Conservation (phyloP, 2,329 filamentous ascomycete genomes). For the Ilyonectria mors-panacis region DNA sequence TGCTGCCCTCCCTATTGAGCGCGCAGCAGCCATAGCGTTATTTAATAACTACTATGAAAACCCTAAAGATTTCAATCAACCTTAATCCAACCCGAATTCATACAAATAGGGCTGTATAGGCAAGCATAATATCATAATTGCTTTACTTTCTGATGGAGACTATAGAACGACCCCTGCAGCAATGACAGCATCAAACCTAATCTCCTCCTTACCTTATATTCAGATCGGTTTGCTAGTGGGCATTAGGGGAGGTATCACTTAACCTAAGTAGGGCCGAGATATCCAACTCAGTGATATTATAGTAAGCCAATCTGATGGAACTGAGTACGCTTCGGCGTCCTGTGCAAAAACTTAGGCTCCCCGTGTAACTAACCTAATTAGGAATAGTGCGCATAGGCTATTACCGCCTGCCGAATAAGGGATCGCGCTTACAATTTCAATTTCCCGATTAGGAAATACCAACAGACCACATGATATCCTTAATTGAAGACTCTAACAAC, state of each 20-base stretch:
- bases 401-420: too few relatives aligned
- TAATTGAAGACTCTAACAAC: too few relatives aligned
- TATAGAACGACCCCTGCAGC: constrained; percentile 33
- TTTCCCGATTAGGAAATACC: too few relatives aligned
- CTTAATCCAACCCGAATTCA: constrained; percentile 40
- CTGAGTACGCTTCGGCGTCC: too few relatives aligned
- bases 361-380: too few relatives aligned
- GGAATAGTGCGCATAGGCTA: too few relatives aligned
- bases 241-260: constrained; percentile 58
- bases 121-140: constrained; percentile 45
- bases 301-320: constrained; percentile 35
- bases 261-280: constrained; percentile 22
- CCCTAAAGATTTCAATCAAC: constrained; percentile 21
- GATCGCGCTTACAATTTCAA: too few relatives aligned
- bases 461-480: too few relatives aligned
- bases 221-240: constrained; percentile 43
- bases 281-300: constrained; percentile 46
- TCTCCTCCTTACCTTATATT: constrained; percentile 36
- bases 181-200: constrained; percentile 30
- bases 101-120: constrained; percentile 38
- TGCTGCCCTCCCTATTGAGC: constrained; percentile 41
- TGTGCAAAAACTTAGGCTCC: too few relatives aligned
- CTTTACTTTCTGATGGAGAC: constrained; percentile 34
- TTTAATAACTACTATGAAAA: constrained; percentile 43
- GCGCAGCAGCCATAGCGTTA: constrained; percentile 41